phyloP scores from a whole-genome alignment of 2,329 filamentous ascomycete genomes.

The Colletotrichum tamarilloi region DNA sequence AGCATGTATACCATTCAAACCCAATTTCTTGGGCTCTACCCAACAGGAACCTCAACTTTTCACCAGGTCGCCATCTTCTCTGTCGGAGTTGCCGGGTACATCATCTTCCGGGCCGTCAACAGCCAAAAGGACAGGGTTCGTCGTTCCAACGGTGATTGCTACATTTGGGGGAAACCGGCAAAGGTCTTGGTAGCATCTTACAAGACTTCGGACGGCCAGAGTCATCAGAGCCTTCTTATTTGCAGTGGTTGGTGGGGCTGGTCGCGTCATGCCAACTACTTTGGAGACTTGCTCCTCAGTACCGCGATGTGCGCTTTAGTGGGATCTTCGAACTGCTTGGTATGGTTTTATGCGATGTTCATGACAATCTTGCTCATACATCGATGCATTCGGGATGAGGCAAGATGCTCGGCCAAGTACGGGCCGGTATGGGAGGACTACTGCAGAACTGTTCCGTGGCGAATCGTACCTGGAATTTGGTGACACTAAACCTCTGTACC shows the following conservation, averaged over 20 bases:
- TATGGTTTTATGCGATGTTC: constrained; percentile 58
- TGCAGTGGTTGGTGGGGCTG: constrained; percentile 41
- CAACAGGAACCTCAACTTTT: constrained; percentile 43
- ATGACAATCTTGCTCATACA: constrained; percentile 57
- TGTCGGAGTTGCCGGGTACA: constrained; percentile 48
- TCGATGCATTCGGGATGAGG: constrained; percentile 57
- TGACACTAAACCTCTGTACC: not conserved
- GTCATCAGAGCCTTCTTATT: constrained; percentile 47
- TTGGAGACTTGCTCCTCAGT: constrained; percentile 42
- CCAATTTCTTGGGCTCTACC: constrained; percentile 58
- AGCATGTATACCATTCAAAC: constrained; percentile 59
- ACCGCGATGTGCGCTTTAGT: constrained; percentile 55
- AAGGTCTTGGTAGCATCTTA: constrained; percentile 51
- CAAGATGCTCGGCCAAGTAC: constrained; percentile 56
- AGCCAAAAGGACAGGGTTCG: constrained; percentile 56
- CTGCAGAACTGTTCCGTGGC: constrained; percentile 52
- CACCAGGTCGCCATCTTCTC: constrained; percentile 31
- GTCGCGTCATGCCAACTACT: constrained; percentile 45
- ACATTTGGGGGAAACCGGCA: constrained; percentile 55
- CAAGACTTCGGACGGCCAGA: constrained; percentile 52
- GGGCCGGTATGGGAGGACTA: constrained; percentile 56
- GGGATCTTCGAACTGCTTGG: constrained; percentile 49
- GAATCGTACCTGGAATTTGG: constrained; percentile 49
- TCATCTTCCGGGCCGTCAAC: constrained; percentile 57
- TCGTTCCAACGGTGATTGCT: constrained; percentile 50